A percentile compares a stretch with the other conserved stretches of the same genome.
phyloP scores from a whole-genome alignment of 345 rosid genomes.

The Lepidium aucheri region DNA sequence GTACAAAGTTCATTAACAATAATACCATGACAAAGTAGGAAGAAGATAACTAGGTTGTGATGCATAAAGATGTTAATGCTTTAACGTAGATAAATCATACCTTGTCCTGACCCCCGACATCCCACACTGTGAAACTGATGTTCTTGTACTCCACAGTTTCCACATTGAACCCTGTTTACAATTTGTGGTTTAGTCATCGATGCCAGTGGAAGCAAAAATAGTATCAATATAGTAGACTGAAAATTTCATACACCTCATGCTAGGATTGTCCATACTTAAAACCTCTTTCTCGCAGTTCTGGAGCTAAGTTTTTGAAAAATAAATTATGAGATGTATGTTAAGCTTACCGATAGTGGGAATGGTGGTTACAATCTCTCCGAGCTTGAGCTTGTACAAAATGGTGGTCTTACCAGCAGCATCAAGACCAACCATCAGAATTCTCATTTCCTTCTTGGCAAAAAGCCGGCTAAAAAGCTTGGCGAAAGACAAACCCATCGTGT shows the following conservation, averaged over 20 bases:
- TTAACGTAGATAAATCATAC: background rate
- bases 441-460: slow-evolving; percentile 67
- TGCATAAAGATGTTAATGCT: background rate
- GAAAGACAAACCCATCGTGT: slow-evolving; percentile 47
- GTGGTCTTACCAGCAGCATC: slow-evolving; percentile 77
- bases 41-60: background rate
- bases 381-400: slow-evolving; percentile 10
- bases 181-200: background rate
- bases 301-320: background rate
- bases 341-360: slow-evolving; percentile 20
- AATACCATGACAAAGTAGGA: background rate
- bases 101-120: slow-evolving; percentile 71
- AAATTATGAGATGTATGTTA: background rate
- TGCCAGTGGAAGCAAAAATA: background rate
- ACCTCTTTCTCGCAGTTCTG: background rate
- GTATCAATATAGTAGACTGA: background rate
- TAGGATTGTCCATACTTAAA: background rate
- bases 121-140: slow-evolving; percentile 54
- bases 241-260: background rate
- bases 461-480: slow-evolving; percentile 28
- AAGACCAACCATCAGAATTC: slow-evolving; percentile 73
- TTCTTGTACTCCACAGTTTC: slow-evolving; percentile 82
- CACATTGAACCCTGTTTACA: slow-evolving; percentile 37
- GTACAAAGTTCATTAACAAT: background rate
- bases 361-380: slow-evolving; percentile 10